Evolutionary conservation across 805 yeast genomes (phyloP).

Genomic region (Ogataea henricii): DNA sequence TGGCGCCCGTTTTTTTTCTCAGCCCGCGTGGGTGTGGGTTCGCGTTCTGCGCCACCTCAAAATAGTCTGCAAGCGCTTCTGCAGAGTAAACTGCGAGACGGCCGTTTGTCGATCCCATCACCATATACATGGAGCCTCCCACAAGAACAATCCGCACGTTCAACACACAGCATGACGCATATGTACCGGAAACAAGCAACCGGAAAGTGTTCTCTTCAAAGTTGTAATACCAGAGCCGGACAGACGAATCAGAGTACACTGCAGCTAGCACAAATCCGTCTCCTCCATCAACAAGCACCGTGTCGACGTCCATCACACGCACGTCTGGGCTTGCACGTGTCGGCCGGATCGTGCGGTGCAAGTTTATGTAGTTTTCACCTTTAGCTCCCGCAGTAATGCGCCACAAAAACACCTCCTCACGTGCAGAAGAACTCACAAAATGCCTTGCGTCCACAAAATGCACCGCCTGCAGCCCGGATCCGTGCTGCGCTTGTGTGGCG

Average conservation of each 20-base stretch:
- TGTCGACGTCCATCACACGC: conserved; percentile 84
- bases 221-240: conserved; percentile 64
- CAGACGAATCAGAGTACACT: conserved; percentile 83
- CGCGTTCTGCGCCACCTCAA: conserved; percentile 6
- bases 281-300: conserved; percentile 37
- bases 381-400: conserved; percentile 41
- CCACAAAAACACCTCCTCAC: conserved; percentile 91
- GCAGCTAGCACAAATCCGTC: conserved; percentile 59
- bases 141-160: conserved; percentile 51
- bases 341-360: conserved; percentile 57
- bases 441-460: conserved; percentile 56
- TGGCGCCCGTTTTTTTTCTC: not conserved
- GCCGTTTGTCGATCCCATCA: conserved; percentile 85
- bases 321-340: conserved; percentile 69
- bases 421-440: conserved; percentile 66
- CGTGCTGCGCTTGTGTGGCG: conserved; percentile 77
- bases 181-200: conserved; percentile 48
- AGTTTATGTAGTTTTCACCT: conserved; percentile 40
- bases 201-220: conserved; percentile 40
- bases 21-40: not conserved
- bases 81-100: conserved; percentile 60
- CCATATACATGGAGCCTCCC: conserved; percentile 36
- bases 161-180: conserved; percentile 77
- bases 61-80: conserved; percentile 22
- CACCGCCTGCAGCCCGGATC: conserved; percentile 83